Evolutionary conservation across 1,284 basidiomycete species (phyloP).

Genomic region (Porogramme epimiltina): DNA sequence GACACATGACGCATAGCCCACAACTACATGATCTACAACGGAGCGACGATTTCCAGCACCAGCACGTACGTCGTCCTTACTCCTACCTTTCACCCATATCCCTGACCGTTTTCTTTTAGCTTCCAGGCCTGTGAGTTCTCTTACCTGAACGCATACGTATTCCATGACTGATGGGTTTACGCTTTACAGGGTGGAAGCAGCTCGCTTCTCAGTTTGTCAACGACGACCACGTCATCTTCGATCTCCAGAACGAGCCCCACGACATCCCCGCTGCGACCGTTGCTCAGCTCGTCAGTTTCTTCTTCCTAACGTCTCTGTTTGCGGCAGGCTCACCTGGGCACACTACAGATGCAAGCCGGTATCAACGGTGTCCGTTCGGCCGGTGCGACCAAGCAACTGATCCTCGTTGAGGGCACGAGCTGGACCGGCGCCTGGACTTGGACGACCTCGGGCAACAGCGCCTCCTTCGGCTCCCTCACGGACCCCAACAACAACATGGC

Average conservation of each 20-base stretch:
- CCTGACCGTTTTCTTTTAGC: slow-evolving; percentile 38
- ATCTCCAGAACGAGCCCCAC: slow-evolving; percentile 66
- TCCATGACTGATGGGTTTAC: not conserved
- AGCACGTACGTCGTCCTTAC: slow-evolving; percentile 39
- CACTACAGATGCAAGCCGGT: slow-evolving; percentile 56
- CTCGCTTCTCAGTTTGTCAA: slow-evolving; percentile 53
- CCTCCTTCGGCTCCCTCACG: slow-evolving; percentile 50
- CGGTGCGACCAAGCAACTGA: slow-evolving; percentile 55
- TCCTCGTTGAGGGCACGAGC: slow-evolving; percentile 48
- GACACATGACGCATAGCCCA: no score
- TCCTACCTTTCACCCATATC: not conserved
- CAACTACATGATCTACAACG: slow-evolving; percentile 64
- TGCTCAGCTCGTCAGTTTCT: slow-evolving; percentile 42
- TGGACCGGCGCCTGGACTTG: slow-evolving; percentile 48
- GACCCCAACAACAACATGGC: slow-evolving; percentile 67
- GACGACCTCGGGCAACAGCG: slow-evolving; percentile 56
- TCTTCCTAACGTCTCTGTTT: slow-evolving; percentile 3
- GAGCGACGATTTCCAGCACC: slow-evolving; percentile 48
- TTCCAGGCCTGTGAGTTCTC: slow-evolving; percentile 42
- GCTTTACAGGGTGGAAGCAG: slow-evolving; percentile 54
- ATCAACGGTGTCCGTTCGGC: slow-evolving; percentile 61
- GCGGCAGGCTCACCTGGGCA: not conserved
- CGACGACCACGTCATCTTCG: slow-evolving; percentile 58
- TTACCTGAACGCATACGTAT: no score
- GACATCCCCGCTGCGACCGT: slow-evolving; percentile 50